Evolutionary conservation across 2,329 filamentous ascomycete genomes (phyloP).

Genomic region (Ascochyta clinopodiicola): DNA sequence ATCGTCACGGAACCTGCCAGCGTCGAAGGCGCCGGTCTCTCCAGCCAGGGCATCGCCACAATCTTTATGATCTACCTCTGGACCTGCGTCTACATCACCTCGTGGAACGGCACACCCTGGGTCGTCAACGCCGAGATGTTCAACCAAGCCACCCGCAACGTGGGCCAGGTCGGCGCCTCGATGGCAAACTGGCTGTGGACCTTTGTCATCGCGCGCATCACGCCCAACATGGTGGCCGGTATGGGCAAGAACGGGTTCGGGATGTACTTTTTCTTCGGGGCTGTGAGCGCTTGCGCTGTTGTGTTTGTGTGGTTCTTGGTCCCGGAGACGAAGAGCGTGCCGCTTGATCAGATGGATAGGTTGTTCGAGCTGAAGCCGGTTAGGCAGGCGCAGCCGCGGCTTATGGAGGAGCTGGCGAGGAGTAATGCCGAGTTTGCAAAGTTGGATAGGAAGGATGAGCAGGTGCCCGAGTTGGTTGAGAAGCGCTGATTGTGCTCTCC

Average conservation of each 20-base stretch:
- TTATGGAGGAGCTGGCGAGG: conserved; percentile 17
- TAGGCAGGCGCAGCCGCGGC: conserved; percentile 44
- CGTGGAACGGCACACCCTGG: conserved; percentile 79
- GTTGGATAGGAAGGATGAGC: conserved; percentile 14
- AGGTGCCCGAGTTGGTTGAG: conserved; percentile 5
- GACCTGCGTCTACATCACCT: conserved; percentile 73
- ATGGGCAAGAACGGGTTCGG: conserved; percentile 50
- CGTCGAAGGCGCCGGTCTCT: conserved; percentile 45
- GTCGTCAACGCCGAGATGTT: conserved; percentile 79
- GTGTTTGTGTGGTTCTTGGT: conserved; percentile 50
- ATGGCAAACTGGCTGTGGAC: conserved; percentile 77
- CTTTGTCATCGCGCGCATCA: conserved; percentile 73
- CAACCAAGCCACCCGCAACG: conserved; percentile 66
- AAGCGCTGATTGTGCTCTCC: background rate
- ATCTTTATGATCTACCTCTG: conserved; percentile 78
- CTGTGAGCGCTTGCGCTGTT: conserved; percentile 54
- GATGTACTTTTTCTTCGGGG: conserved; percentile 57
- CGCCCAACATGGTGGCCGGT: conserved; percentile 66
- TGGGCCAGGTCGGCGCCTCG: conserved; percentile 66
- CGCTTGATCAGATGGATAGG: conserved; percentile 57
- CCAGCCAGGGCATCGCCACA: conserved; percentile 62
- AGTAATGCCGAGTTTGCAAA: conserved; percentile 13
- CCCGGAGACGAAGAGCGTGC: conserved; percentile 54
- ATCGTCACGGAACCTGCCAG: conserved; percentile 57
- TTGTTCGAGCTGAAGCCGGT: conserved; percentile 55